Evolutionary conservation across 352 stramenopile genomes (phyloP).

Genomic region (Globisporangium lucens): DNA sequence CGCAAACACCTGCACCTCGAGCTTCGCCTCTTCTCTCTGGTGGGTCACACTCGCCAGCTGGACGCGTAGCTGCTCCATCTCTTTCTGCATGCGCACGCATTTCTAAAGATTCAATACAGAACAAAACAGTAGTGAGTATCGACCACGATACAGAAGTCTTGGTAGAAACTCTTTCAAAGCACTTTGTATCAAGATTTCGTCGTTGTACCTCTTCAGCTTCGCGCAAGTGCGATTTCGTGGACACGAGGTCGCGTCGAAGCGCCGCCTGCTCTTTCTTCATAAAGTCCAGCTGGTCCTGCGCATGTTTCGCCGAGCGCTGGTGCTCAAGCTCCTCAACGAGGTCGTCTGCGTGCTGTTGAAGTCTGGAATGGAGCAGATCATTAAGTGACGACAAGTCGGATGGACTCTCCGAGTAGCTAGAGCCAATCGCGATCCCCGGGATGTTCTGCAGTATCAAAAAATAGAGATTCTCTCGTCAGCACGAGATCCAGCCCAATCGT

Average conservation of each 20-base stretch:
- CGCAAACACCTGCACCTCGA: constrained; percentile 50
- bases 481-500: neutral
- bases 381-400: neutral
- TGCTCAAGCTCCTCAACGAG: constrained; percentile 30
- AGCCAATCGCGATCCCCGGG: neutral
- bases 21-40: constrained; percentile 57
- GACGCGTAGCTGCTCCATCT: constrained; percentile 28
- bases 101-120: constrained; percentile 10
- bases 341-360: constrained; percentile 26
- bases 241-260: constrained; percentile 39
- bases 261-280: constrained; percentile 57
- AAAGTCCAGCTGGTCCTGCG: constrained; percentile 61
- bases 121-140: neutral
- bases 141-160: neutral
- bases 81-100: constrained; percentile 22
- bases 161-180: neutral
- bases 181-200: neutral
- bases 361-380: constrained; percentile 20
- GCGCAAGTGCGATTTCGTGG: constrained; percentile 44
- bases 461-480: neutral
- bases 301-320: constrained; percentile 39
- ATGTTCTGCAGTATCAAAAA: neutral
- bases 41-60: constrained; percentile 35
- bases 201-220: constrained; percentile 40
- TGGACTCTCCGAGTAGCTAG: neutral